Base-by-base conservation (phyloP, 2,329 filamentous ascomycete genomes). In the Aschersonia sp. region DNA sequence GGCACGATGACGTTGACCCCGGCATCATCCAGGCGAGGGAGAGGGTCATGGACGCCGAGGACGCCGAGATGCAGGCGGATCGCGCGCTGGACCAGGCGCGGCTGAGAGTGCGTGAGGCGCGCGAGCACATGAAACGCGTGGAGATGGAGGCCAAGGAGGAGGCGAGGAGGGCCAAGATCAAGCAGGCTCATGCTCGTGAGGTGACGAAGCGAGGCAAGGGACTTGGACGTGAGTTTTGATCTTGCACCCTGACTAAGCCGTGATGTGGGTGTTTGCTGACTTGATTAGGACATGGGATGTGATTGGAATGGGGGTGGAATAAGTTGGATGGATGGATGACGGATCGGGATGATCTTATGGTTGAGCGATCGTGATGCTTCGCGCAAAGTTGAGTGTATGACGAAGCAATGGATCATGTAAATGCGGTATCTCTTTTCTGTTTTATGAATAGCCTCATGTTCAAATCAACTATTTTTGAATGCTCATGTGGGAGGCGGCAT, bases 171-270 rank as follows among this genome's bases (percentile, higher is more conserved):
- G 81, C 81, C 2, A 82, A 78, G 71, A 75, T 84, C 46, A 85
- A 85, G 73, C 73, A 82, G 63, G 69, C 72, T 47, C 77, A 84
- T 57, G 82, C 80, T 1, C 72, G 69, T 55, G 75, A 78, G 56
- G 73, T 85, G 31, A 79, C 76, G 5, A 84, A 82, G 75, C 70
- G 80, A 47, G 80, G 78, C n/a, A 79, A 80, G 62, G 72, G 75
- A n/a, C 73, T 85, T 50, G 81, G 82, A 48, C 76, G 80, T 83
- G 70, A 67, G 45, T 40, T 20, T 42, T 42, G 7, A 38, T 42
- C 40, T 42, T 42, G 2, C 9, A n/a, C 40, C 3, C 12, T 2
- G 12, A 4, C 7, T 38, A 12, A 38, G 20, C 20, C 20, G 20
- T 20, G 20, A 20, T 20, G 20, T 20, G 20, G 2, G 20, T 20